Evolutionary conservation across 768 basidiomycete genomes (phyloP), one percentile per base, ranked within the genome.

Genomic region (Lactarius vividus): DNA sequence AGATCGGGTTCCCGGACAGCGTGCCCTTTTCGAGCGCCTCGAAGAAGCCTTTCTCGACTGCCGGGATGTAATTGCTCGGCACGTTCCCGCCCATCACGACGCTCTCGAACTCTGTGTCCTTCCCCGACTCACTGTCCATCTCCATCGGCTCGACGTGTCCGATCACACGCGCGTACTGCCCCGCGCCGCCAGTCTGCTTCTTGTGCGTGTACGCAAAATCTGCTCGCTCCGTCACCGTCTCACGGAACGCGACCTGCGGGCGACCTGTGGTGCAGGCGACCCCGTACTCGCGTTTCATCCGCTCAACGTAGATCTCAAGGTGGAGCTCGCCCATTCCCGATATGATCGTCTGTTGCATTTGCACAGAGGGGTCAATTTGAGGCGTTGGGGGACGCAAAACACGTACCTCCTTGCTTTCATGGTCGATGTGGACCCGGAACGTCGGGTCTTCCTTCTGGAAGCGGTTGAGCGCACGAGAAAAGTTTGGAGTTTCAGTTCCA

Each of bases 241-340:
- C 97, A 54, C 96, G 87, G 83, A 94, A 99, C 4, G 95, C 95
- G 56, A 99, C 97, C 26, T 91, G 91, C 15, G 97, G 97, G 76
- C 95, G 96, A 65, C 96, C 96, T 8, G 96, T 98, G 18, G 87
- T 83, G 73, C 94, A 97, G 52, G 92, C 88, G 23, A 94, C 92
- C 62, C 91, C 92, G 78, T 99, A 99, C 78, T 99, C 97, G 60
- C 97, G 91, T 71, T 88, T 89, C 95, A 99, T 98, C 46, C 97
- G 93, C 75, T 99, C 97, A 66, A 98, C 95, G 78, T 99, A 98
- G 73, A 99, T 96, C 74, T 99, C 97, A 28, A 99, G 85, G 75
- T 99, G 97, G 20, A 99, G 85, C 76, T 99, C 97, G 29, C 97
- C 97, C 97, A 99, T 99, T 26, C 97, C 97, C 35, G 96, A 98